Evolutionary conservation across 345 rosid genomes (phyloP).

Genomic region (Trapa incisa): DNA sequence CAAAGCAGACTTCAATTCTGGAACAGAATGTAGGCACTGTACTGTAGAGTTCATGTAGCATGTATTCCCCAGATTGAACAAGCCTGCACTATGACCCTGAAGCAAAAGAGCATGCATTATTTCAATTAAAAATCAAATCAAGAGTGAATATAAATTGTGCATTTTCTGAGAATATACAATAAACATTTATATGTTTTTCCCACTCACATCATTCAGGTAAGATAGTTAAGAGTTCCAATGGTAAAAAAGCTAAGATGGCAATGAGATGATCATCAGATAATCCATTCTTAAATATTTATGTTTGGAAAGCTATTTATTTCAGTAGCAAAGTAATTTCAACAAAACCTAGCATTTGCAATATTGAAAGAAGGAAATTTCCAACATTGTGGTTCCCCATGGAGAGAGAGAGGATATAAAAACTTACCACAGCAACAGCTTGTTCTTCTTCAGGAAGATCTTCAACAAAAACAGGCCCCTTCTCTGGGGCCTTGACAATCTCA

Average conservation of each 20-base stretch:
- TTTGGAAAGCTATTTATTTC: background rate
- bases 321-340: background rate
- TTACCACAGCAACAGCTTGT: slow-evolving; percentile 61
- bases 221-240: background rate
- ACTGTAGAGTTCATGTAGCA: slow-evolving; percentile 98
- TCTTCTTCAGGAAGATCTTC: slow-evolving; percentile 99
- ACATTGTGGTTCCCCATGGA: background rate
- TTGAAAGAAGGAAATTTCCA: background rate
- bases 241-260: background rate
- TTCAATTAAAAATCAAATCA: background rate
- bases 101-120: slow-evolving; percentile 5
- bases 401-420: background rate
- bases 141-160: background rate
- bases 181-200: background rate
- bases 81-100: slow-evolving; percentile 95
- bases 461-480: slow-evolving; percentile 77
- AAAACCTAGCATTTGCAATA: background rate
- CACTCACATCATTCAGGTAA: background rate
- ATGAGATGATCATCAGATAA: background rate
- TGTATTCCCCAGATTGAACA: slow-evolving; percentile 85
- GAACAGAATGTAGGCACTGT: slow-evolving; percentile 95
- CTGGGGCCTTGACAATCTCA: slow-evolving; percentile 91
- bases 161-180: too few relatives aligned
- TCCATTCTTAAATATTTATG: background rate
- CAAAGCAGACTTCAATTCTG: slow-evolving; percentile 86